Conservation (phyloP, 1,284 basidiomycete genomes). For the Schizophyllum commune region DNA sequence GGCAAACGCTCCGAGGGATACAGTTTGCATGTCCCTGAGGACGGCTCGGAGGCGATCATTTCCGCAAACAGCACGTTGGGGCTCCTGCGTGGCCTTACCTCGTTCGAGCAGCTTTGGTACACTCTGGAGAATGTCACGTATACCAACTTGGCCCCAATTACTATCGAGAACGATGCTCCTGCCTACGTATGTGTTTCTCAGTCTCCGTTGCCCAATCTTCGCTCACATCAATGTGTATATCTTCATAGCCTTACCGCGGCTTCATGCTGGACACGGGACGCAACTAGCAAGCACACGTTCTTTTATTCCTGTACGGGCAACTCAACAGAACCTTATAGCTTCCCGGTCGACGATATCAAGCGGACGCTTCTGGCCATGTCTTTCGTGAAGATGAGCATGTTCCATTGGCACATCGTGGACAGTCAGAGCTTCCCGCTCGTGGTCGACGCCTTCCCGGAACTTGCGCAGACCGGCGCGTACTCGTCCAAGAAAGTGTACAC, state of each 20-base stretch:
- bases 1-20: conserved; percentile 62
- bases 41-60: conserved; percentile 54
- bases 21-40: conserved; percentile 48
- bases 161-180: conserved; percentile 51
- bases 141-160: conserved; percentile 49
- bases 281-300: conserved; percentile 29
- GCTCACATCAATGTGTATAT: conserved; percentile 4
- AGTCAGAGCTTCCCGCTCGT: conserved; percentile 70
- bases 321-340: conserved; percentile 30
- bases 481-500: conserved; percentile 48
- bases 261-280: conserved; percentile 71
- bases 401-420: conserved; percentile 79
- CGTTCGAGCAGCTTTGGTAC: conserved; percentile 78
- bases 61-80: conserved; percentile 70
- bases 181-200: conserved; percentile 45
- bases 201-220: not conserved
- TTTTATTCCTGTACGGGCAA: not conserved
- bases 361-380: conserved; percentile 50
- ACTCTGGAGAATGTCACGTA: conserved; percentile 42
- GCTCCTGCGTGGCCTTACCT: conserved; percentile 73
- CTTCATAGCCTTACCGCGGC: conserved; percentile 62
- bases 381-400: conserved; percentile 46
- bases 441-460: conserved; percentile 51
- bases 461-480: conserved; percentile 65
- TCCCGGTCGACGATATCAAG: conserved; percentile 56